Conservation (phyloP, 345 rosid species). For the Gossypium sturtianum region DNA sequence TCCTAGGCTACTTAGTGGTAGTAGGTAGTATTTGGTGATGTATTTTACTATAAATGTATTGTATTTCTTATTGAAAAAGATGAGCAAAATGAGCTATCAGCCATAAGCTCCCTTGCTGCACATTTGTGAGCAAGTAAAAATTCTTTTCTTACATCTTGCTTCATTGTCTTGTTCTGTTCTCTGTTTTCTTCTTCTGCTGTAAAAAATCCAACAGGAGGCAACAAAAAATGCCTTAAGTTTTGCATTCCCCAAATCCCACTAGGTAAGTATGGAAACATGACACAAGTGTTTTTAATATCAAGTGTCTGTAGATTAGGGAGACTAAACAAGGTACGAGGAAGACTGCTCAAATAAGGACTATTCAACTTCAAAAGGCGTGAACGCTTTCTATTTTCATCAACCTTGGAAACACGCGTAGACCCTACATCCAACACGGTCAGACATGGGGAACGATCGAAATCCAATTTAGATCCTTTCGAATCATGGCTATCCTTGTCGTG, state of each 20-base stretch:
- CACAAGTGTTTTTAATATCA: background rate
- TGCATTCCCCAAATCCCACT: background rate
- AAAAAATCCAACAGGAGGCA: background rate
- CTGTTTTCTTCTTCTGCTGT: no score
- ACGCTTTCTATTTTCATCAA: background rate
- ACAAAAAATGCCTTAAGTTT: background rate
- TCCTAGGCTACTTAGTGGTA: no score
- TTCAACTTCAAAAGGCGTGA: background rate
- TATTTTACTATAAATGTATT: no score
- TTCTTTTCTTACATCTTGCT: no score
- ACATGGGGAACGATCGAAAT: background rate
- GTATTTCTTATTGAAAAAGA: no score
- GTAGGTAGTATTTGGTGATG: no score
- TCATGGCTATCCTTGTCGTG: background rate
- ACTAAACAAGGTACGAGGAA: background rate
- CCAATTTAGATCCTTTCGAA: background rate
- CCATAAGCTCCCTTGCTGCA: no score
- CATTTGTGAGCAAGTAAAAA: no score
- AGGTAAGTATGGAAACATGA: background rate
- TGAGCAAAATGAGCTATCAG: no score
- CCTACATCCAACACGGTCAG: conserved; percentile 1
- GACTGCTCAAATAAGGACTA: background rate
- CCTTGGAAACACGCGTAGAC: background rate
- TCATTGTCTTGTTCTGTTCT: no score
- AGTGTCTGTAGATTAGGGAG: conserved; percentile 3